These are phyloP conservation scores for Striga asiatica DNA, from an alignment of 257 asterid species.

Conservation along the genomic window DNA sequence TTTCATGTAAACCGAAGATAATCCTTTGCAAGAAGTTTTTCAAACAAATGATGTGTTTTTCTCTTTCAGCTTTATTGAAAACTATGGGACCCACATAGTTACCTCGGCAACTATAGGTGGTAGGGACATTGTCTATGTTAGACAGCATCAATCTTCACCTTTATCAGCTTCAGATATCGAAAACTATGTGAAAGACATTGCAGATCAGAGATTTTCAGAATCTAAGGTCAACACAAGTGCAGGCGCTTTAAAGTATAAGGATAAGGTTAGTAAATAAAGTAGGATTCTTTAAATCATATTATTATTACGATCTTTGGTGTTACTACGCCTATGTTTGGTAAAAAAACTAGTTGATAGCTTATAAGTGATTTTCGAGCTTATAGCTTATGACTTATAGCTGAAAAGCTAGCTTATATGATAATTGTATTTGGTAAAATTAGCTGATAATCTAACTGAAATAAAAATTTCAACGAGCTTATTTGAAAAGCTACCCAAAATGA, in stretches of 20 bases:
- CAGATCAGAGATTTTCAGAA: conserved; percentile 84
- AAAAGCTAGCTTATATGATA: no score
- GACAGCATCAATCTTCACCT: conserved; percentile 93
- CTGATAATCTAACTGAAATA: no score
- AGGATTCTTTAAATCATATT: not conserved
- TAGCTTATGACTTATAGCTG: no score
- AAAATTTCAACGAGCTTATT: no score
- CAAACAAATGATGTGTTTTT: conserved; percentile 14
- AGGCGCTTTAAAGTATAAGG: conserved; percentile 82
- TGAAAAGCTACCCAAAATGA: no score
- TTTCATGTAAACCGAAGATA: no score
- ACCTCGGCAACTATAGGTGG: conserved; percentile 97
- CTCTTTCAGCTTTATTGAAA: conserved; percentile 84
- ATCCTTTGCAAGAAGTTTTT: conserved; percentile 1
- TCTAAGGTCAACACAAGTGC: conserved; percentile 57
- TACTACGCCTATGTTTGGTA: no score
- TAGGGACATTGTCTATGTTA: conserved; percentile 74
- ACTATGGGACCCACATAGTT: conserved; percentile 91
- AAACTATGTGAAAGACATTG: conserved; percentile 77
- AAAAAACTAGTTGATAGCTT: no score
- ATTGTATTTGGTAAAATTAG: no score
- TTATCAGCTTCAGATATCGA: conserved; percentile 61
- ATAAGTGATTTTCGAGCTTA: no score
- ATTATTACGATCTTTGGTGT: not conserved
- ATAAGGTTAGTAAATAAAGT: conserved; percentile 69